Conservation (phyloP, 1,139 yeast genomes). For the Geotrichum citri-aurantii region DNA sequence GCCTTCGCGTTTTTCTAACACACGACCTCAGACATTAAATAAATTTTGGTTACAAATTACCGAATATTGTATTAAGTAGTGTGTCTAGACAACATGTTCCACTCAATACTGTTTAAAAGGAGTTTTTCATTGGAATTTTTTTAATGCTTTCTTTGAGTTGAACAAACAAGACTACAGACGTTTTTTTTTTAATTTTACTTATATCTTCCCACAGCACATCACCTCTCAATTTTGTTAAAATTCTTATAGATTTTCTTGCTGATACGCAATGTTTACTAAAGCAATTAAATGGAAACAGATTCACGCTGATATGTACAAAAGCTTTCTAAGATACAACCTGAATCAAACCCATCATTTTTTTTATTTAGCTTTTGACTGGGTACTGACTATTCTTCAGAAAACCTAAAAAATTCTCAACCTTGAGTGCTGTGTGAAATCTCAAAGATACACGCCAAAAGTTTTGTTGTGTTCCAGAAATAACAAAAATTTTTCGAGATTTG, state of each 20-base stretch:
- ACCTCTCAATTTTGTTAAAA: neutral
- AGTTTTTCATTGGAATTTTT: neutral
- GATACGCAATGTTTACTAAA: neutral
- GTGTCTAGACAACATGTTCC: neutral
- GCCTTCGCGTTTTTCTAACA: neutral
- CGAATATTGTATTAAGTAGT: neutral
- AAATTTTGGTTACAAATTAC: too few species aligned
- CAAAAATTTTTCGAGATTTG: constrained; percentile 1
- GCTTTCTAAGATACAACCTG: neutral
- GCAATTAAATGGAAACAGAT: neutral
- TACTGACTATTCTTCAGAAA: neutral
- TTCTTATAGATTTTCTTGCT: neutral
- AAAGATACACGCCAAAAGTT: too few species aligned
- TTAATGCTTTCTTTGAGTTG: neutral
- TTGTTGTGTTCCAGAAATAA: too few species aligned
- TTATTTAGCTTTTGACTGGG: neutral
- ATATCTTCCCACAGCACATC: neutral
- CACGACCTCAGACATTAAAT: too few species aligned
- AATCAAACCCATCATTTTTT: neutral
- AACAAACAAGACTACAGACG: neutral
- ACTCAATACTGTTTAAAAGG: neutral
- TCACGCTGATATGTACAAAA: neutral
- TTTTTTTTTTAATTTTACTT: neutral
- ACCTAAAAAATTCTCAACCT: neutral
- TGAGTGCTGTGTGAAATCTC: neutral